Base-by-base conservation (phyloP, 2,329 filamentous ascomycete genomes). In the Venturia aucupariae region DNA sequence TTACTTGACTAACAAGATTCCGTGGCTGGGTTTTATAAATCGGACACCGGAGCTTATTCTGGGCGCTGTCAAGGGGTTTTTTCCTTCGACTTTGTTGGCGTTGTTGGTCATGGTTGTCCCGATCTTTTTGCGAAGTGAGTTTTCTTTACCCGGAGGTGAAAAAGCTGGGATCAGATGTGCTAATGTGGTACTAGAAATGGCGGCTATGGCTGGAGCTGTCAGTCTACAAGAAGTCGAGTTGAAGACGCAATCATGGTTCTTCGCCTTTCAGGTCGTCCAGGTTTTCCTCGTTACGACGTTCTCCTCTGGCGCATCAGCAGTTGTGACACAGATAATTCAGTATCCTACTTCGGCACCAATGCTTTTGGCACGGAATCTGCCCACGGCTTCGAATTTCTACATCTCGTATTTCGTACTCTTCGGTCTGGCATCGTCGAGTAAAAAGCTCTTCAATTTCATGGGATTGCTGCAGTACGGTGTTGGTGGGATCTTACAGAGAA, bases 391-490 rank as follows among this genome's bases (percentile, higher is more conserved):
- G 66, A 97, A 96, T 77, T 95, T 97, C 73, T 99, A 97, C 75
- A 87, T 97, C 24, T 90, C 89, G 0, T 99, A 97, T 77, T 95
- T 99, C 68, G 85, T 97, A 39, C 84, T 99, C 2, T 94, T 97
- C 75, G 95, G 93, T 41, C 76, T 97, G 65, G 88, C 87, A 1
- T 86, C 93, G 67, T 89, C 91, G 3, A 83, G 90, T 0, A 84
- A 87, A 59, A 84, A 89, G 1, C 76, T 97, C 5, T 80, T 95
- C 2, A 90, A 95, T 69, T 82, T 89, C 59, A 79, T 77, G 24
- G 90, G 91, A 19, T 82, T 97, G 61, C 75, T 92, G 59, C 75
- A 95, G 38, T 90, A 89, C 72, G 85, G 86, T 61, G 72, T 96
- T 6, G 90, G 92, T 74, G 89, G 86, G 69, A 79, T 90, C 67